Conservation (phyloP, 306 rosid species). For the Quercus engelmannii region DNA sequence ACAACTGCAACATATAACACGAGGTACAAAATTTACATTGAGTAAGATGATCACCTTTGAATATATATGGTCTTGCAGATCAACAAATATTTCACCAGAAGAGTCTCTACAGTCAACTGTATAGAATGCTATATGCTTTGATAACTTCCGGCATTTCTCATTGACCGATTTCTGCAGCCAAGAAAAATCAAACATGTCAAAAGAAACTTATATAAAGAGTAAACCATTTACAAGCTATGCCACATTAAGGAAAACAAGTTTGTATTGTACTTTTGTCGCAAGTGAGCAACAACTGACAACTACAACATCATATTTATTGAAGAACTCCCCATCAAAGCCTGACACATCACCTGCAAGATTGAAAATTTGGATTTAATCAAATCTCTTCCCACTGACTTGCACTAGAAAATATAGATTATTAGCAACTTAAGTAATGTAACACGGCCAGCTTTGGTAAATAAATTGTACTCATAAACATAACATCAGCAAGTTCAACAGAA, state of each 20-base stretch:
- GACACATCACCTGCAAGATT: conserved; percentile 63
- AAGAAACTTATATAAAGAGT: background rate
- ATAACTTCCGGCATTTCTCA: conserved; percentile 76
- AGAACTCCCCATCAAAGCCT: conserved; percentile 66
- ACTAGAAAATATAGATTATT: background rate
- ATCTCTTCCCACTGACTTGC: background rate
- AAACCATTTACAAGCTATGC: background rate
- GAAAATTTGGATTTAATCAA: background rate
- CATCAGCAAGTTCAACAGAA: background rate
- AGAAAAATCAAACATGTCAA: background rate
- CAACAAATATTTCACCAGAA: conserved; percentile 95
- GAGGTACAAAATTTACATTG: background rate
- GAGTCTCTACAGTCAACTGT: conserved; percentile 90
- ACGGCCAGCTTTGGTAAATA: background rate
- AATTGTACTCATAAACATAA: background rate
- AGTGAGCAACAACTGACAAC: conserved; percentile 77
- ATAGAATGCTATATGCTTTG: conserved; percentile 77
- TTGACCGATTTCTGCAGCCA: conserved; percentile 65
- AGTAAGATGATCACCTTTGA: conserved; percentile 51
- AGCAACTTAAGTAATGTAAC: background rate
- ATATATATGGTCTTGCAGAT: conserved; percentile 72
- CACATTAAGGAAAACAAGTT: background rate
- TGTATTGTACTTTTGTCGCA: conserved; percentile 57
- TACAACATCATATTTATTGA: conserved; percentile 68
- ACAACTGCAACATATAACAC: background rate